Conservation (phyloP, 345 rosid genomes). For the Lepidium aucheri region DNA sequence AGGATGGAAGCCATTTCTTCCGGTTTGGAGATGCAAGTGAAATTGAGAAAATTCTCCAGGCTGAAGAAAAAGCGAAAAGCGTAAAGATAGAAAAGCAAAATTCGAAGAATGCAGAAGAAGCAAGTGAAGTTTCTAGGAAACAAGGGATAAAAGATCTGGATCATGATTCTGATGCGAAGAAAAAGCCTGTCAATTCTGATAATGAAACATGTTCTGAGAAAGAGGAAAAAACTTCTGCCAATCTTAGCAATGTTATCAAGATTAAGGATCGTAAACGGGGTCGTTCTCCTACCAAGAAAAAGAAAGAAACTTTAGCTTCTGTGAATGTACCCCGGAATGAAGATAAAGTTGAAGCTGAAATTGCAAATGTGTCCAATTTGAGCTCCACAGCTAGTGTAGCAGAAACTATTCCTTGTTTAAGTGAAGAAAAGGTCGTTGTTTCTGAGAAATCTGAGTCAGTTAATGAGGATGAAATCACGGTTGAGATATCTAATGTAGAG, state of each 20-base stretch:
- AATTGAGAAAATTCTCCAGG: constrained; percentile 18
- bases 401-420: not conserved
- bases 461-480: constrained; percentile 3
- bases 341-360: constrained; percentile 8
- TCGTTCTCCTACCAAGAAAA: constrained; percentile 18
- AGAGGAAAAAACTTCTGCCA: constrained; percentile 11
- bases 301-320: constrained; percentile 11
- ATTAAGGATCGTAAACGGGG: constrained; percentile 16
- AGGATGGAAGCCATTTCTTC: constrained; percentile 59
- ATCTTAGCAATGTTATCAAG: constrained; percentile 4
- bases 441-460: not conserved
- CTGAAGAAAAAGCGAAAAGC: constrained; percentile 6
- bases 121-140: constrained; percentile 5
- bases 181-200: not conserved
- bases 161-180: constrained; percentile 1
- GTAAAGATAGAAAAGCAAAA: not conserved
- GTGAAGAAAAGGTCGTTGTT: constrained; percentile 4
- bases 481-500: not conserved
- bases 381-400: constrained; percentile 4
- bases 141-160: not conserved
- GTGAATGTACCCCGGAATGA: not conserved
- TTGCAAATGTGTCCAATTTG: not conserved
- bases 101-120: constrained; percentile 2
- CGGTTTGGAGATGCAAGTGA: constrained; percentile 48
- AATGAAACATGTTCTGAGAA: not conserved